Base-by-base conservation (phyloP, 73 alveolate genomes). In the Tetrahymena borealis region DNA sequence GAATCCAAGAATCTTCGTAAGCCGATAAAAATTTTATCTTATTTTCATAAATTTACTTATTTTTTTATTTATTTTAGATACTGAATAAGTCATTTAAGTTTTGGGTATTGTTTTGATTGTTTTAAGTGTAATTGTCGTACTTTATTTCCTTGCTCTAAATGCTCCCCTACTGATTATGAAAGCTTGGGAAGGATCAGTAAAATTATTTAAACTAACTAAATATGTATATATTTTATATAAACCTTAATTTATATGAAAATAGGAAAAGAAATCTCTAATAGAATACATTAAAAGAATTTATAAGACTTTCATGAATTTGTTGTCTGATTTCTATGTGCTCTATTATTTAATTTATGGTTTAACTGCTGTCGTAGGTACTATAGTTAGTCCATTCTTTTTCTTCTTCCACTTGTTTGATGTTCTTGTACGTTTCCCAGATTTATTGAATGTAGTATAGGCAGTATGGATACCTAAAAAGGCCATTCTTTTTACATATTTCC, bases 321-420 rank as follows among this genome's bases (percentile, higher is more conserved):
- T 94, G 32, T 77, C 95, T 15, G 94, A 95, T 78, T 91, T 90
- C 28, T 90, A 93, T 93, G 96, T 95, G 16, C 41, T 95, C 6
- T 95, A 95, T 79, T 95, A 95, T 93, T 16, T 90, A 2, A 36
- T 40, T 31, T 95, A 95, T 79, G 92, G 94, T 38, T 92, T 93
- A 33, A 42, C 94, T n/a, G 94, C 96, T 38, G 37, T 95, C 33
- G 32, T 94, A 7, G 97, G 97, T 38, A 90, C 94, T 1, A 42
- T 94, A n/a, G 90, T 93, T 78, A 94, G 94, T 90, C 97, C 96
- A 38, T 95, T 95, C 91, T 95, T 91, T 85, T 95, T 95, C 94
- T 94, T 96, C 35, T 91, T 95, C 39, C 93, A 91, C 78, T 85
- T 95, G 20, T 85, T 95, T 39, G 97, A 95, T 42, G 94, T 95